Conservation (phyloP, 2,329 filamentous ascomycete genomes). For the Pseudocercospora fuligena region DNA sequence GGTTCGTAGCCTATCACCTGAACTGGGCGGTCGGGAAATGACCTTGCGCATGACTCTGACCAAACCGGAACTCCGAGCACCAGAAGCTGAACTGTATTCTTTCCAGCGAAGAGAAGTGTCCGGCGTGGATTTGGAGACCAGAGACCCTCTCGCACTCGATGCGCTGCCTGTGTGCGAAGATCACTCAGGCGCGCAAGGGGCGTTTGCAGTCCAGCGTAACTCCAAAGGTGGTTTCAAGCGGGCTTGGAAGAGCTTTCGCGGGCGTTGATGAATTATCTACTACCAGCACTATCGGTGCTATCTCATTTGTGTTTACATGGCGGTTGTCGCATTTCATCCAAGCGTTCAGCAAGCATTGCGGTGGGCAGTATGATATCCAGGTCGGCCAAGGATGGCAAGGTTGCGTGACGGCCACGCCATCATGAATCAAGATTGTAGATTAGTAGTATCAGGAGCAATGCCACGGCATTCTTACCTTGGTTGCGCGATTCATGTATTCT, state of each 20-base stretch:
- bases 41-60: slow-evolving; percentile 96
- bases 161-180: slow-evolving; percentile 52
- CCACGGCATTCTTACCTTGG: background rate
- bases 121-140: slow-evolving; percentile 31
- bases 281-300: background rate
- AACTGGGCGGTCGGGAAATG: slow-evolving; percentile 70
- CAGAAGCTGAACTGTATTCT: slow-evolving; percentile 73
- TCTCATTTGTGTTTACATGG: background rate
- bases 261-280: slow-evolving; percentile 19
- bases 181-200: slow-evolving; percentile 45
- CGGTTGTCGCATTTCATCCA: background rate
- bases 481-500: background rate
- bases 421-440: slow-evolving; percentile 3
- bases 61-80: slow-evolving; percentile 78
- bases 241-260: slow-evolving; percentile 34
- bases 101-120: slow-evolving; percentile 36
- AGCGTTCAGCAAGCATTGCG: slow-evolving; percentile 9
- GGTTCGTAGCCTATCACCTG: slow-evolving; percentile 24
- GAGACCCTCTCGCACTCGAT: slow-evolving; percentile 61
- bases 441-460: background rate
- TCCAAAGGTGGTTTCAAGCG: slow-evolving; percentile 32
- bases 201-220: slow-evolving; percentile 46
- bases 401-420: background rate
- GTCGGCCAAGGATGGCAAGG: background rate
- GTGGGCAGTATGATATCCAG: background rate